phyloP scores from a whole-genome alignment of 345 rosid species.

The Camelina hispida region DNA sequence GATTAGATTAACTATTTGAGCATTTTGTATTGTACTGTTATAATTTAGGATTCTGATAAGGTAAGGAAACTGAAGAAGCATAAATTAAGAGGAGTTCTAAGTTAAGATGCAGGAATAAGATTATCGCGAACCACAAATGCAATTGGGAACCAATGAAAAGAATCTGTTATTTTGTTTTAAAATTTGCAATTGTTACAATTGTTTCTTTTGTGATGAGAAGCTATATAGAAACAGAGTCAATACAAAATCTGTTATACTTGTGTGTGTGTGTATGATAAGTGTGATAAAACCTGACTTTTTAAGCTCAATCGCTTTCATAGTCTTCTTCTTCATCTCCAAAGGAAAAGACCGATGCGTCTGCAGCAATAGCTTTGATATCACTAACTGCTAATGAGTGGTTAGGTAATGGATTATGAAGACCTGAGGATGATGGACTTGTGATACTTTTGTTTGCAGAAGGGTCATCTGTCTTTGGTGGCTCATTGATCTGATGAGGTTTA shows the following conservation, averaged over 20 bases:
- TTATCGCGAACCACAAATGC: neutral
- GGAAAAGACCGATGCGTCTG: conserved; percentile 86
- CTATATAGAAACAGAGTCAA: conserved; percentile 3
- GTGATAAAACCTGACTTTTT: neutral
- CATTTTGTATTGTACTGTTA: neutral
- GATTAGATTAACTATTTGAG: neutral
- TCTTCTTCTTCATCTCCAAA: conserved; percentile 94
- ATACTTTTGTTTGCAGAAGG: conserved; percentile 20
- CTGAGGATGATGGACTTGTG: conserved; percentile 11
- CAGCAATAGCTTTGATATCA: conserved; percentile 82
- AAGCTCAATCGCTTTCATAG: conserved; percentile 62
- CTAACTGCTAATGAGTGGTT: conserved; percentile 47
- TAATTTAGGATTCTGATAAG: neutral
- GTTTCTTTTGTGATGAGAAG: neutral
- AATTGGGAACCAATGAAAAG: neutral
- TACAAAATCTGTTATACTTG: neutral
- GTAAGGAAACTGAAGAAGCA: no score
- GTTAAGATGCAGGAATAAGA: neutral
- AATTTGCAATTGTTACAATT: neutral
- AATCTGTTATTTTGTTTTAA: neutral
- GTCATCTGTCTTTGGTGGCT: conserved; percentile 10
- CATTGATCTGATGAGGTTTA: conserved; percentile 25
- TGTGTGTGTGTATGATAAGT: neutral
- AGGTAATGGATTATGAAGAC: conserved; percentile 4
- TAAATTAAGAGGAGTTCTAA: neutral